Conservation (phyloP, 768 basidiomycete species). For the Boletus huronensis region DNA sequence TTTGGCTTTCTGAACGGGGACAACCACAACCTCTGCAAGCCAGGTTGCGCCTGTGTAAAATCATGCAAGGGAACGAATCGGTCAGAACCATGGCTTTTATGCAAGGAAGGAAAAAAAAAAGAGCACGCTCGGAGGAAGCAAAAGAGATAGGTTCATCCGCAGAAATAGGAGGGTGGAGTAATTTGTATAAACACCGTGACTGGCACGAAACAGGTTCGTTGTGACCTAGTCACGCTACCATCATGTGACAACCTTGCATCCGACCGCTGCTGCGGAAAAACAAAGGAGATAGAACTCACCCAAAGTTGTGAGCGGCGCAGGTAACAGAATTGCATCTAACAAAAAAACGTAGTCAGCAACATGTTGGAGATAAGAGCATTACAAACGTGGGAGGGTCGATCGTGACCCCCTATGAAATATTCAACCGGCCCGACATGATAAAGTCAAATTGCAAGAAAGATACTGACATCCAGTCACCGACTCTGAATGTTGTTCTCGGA, state of each 20-base stretch:
- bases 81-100: slow-evolving; percentile 39
- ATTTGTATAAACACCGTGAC: slow-evolving; percentile 28
- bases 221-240: background rate
- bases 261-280: slow-evolving; percentile 1
- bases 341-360: slow-evolving; percentile 8
- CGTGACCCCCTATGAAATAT: slow-evolving; percentile 13
- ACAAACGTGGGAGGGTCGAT: slow-evolving; percentile 13
- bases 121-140: slow-evolving; percentile 1
- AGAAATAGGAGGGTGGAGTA: slow-evolving; percentile 27
- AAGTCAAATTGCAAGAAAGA: slow-evolving; percentile 22
- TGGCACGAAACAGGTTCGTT: slow-evolving; percentile 11
- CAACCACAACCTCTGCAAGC: slow-evolving; percentile 76
- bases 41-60: slow-evolving; percentile 65
- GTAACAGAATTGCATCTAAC: slow-evolving; percentile 60
- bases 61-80: slow-evolving; percentile 46
- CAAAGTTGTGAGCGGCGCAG: slow-evolving; percentile 83
- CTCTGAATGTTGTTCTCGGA: slow-evolving; percentile 59
- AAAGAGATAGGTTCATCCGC: slow-evolving; percentile 4
- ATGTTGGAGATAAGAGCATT: background rate
- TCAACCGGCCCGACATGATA: slow-evolving; percentile 3
- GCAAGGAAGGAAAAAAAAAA: slow-evolving; percentile 11
- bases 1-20: slow-evolving; percentile 43
- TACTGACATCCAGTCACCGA: slow-evolving; percentile 77
- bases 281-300: slow-evolving; percentile 47
- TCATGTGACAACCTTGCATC: slow-evolving; percentile 1